A percentile compares a stretch with the other conserved stretches of the same genome.
These are phyloP conservation scores for Talaromyces adpressus DNA, from an alignment of 495 filamentous ascomycete genomes.

Conservation along the genomic window DNA sequence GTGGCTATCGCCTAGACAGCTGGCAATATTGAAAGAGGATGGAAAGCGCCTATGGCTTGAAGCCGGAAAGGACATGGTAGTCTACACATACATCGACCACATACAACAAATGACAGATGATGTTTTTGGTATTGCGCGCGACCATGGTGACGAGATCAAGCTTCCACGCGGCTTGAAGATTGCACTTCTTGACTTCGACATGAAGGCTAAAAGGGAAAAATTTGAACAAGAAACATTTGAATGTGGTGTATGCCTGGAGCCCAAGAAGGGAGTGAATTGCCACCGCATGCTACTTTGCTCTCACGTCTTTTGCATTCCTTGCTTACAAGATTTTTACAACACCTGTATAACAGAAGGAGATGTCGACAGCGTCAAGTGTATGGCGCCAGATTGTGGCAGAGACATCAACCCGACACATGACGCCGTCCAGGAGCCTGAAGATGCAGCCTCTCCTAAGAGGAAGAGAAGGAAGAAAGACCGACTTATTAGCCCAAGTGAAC, in stretches of 20 bases:
- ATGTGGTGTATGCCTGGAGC: constrained; percentile 86
- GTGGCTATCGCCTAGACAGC: constrained; percentile 60
- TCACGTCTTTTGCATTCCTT: constrained; percentile 84
- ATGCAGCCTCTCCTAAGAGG: constrained; percentile 11
- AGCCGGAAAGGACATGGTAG: constrained; percentile 63
- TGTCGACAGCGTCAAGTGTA: constrained; percentile 67
- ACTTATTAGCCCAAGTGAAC: constrained; percentile 76
- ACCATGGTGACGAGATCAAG: constrained; percentile 33
- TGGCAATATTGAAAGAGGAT: constrained; percentile 55
- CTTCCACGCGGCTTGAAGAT: constrained; percentile 55
- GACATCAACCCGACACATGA: constrained; percentile 25
- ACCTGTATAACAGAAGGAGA: constrained; percentile 80
- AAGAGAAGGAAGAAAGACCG: constrained; percentile 45
- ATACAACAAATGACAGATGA: constrained; percentile 73
- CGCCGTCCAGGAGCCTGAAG: background rate
- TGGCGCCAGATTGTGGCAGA: constrained; percentile 68
- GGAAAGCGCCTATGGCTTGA: constrained; percentile 72
- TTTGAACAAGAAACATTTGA: constrained; percentile 85
- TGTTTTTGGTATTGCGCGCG: constrained; percentile 63
- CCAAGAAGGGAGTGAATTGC: constrained; percentile 81
- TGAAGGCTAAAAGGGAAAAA: constrained; percentile 57
- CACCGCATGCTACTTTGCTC: constrained; percentile 71
- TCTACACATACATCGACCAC: constrained; percentile 82
- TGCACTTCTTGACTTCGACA: constrained; percentile 71
- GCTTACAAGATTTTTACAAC: constrained; percentile 85